These are phyloP conservation scores for Barnettozyma siamensis DNA, from an alignment of 805 yeast genomes.

Conservation along the genomic window DNA sequence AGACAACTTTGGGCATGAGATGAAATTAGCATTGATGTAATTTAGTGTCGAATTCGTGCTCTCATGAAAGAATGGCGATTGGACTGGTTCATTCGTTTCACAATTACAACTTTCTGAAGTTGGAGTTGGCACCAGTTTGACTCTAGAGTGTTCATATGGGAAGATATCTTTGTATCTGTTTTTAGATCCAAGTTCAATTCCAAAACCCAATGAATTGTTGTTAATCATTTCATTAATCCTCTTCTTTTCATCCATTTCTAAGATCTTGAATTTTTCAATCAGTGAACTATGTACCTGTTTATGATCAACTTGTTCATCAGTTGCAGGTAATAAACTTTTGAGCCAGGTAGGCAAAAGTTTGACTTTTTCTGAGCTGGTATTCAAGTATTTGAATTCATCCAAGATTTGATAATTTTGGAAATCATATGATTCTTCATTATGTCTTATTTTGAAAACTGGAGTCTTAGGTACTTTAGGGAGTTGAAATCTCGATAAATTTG, in stretches of 20 bases:
- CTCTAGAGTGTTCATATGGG: slow-evolving; percentile 83
- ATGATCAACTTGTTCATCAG: slow-evolving; percentile 12
- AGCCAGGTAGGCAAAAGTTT: slow-evolving; percentile 51
- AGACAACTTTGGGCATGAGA: slow-evolving; percentile 27
- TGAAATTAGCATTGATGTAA: slow-evolving; percentile 86
- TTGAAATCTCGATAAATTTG: slow-evolving; percentile 41
- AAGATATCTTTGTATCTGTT: slow-evolving; percentile 86
- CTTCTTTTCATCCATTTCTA: slow-evolving; percentile 66
- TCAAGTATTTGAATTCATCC: slow-evolving; percentile 19
- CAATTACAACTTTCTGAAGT: slow-evolving; percentile 5
- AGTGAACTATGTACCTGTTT: slow-evolving; percentile 22
- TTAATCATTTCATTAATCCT: slow-evolving; percentile 45
- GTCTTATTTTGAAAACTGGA: slow-evolving; percentile 43
- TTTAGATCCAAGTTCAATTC: slow-evolving; percentile 75
- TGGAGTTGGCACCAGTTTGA: slow-evolving; percentile 38
- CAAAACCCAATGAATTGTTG: slow-evolving; percentile 30
- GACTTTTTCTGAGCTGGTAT: slow-evolving; percentile 1
- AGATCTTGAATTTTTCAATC: slow-evolving; percentile 48
- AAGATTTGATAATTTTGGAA: slow-evolving; percentile 16
- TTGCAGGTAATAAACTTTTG: slow-evolving; percentile 20
- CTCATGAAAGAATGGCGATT: neutral
- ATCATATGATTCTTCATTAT: slow-evolving; percentile 45
- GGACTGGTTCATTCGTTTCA: slow-evolving; percentile 12
- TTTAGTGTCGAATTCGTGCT: slow-evolving; percentile 26
- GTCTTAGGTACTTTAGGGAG: slow-evolving; percentile 39